Evolutionary conservation across 768 basidiomycete genomes (phyloP).

Genomic region (Lyophyllum atratum): DNA sequence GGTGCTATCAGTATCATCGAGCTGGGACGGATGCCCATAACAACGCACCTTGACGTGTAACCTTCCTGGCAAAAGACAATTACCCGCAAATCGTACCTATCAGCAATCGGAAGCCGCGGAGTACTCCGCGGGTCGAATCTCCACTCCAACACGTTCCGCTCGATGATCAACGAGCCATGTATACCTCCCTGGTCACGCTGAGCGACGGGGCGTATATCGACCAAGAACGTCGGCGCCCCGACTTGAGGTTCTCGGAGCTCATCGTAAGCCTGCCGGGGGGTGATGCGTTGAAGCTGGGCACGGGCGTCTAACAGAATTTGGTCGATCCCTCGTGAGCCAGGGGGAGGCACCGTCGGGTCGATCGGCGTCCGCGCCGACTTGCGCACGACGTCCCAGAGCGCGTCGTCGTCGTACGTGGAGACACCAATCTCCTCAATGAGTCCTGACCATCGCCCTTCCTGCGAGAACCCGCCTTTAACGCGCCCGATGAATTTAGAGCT

Average conservation of each 20-base stretch:
- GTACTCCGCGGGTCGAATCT: conserved; percentile 71
- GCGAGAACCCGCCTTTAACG: conserved; percentile 1
- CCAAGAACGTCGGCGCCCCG: conserved; percentile 67
- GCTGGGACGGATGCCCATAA: neutral
- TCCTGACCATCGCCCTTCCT: conserved; percentile 37
- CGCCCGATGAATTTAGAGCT: conserved; percentile 68
- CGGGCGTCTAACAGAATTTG: conserved; percentile 60
- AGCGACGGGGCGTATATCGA: conserved; percentile 72
- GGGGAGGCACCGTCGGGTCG: conserved; percentile 63
- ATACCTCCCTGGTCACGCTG: conserved; percentile 65
- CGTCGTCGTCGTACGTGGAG: conserved; percentile 61
- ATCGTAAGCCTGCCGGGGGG: conserved; percentile 57
- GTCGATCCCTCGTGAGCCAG: conserved; percentile 61
- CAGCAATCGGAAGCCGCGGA: conserved; percentile 62
- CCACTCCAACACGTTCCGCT: conserved; percentile 81
- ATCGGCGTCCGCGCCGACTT: conserved; percentile 62
- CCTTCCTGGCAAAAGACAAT: conserved; percentile 80
- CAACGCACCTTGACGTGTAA: conserved; percentile 56
- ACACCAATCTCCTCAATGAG: conserved; percentile 55
- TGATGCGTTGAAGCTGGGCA: conserved; percentile 64
- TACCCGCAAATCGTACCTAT: conserved; percentile 73
- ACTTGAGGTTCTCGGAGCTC: conserved; percentile 56
- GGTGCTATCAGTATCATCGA: neutral
- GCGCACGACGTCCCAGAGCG: conserved; percentile 70
- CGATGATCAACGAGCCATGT: conserved; percentile 69